phyloP scores from a whole-genome alignment of 1,139 yeast genomes.

The Hansenula lynferdii region DNA sequence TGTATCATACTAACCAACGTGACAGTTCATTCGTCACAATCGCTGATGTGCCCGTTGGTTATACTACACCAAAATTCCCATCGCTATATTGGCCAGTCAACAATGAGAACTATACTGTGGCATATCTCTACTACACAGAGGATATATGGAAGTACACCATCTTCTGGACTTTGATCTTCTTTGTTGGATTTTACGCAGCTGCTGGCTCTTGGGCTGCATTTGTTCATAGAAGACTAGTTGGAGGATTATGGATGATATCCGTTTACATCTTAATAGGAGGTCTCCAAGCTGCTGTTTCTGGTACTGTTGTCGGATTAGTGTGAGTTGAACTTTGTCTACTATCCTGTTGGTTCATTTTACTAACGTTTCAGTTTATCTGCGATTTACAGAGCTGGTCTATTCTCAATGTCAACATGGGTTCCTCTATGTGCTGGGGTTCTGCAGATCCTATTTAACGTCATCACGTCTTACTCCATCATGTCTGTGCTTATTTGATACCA shows the following conservation, averaged over 20 bases:
- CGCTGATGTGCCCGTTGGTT: slow-evolving; percentile 70
- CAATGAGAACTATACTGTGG: slow-evolving; percentile 36
- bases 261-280: slow-evolving; percentile 51
- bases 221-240: slow-evolving; percentile 38
- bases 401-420: slow-evolving; percentile 91
- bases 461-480: slow-evolving; percentile 57
- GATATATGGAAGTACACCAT: slow-evolving; percentile 89
- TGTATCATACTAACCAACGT: not conserved
- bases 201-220: slow-evolving; percentile 64
- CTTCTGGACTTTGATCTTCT: slow-evolving; percentile 73
- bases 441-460: slow-evolving; percentile 59
- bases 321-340: slow-evolving; percentile 19
- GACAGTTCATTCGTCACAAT: slow-evolving; percentile 28
- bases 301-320: slow-evolving; percentile 71
- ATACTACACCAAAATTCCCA: slow-evolving; percentile 75
- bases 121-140: slow-evolving; percentile 59
- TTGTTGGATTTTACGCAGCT: slow-evolving; percentile 53
- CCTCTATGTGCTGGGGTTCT: slow-evolving; percentile 79
- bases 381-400: slow-evolving; percentile 69
- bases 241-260: slow-evolving; percentile 38
- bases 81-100: slow-evolving; percentile 70
- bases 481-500: slow-evolving; percentile 37
- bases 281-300: slow-evolving; percentile 61
- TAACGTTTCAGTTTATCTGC: slow-evolving; percentile 36
- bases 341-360: not conserved